Conservation (phyloP, 345 rosid genomes). For the Cochlearia excelsa region DNA sequence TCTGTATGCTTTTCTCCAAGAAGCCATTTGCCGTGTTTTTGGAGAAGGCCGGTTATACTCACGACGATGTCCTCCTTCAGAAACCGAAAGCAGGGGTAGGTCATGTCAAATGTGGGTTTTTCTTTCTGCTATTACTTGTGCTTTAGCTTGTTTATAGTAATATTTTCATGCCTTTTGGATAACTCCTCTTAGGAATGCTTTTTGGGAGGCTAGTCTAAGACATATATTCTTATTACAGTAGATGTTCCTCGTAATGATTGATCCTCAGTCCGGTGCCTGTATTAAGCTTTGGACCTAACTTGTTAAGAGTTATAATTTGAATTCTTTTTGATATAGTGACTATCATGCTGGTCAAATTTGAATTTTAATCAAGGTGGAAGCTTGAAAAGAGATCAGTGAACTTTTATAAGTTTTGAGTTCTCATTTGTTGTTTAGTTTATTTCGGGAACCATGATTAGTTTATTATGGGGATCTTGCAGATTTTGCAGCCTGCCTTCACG, state of each 20-base stretch:
- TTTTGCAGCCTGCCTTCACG: slow-evolving; percentile 95
- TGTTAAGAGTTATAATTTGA: not conserved
- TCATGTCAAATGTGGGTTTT: slow-evolving; percentile 11
- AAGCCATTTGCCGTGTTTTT: slow-evolving; percentile 86
- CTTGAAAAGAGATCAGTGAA: too few relatives aligned
- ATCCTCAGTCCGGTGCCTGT: not conserved
- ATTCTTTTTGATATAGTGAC: not conserved
- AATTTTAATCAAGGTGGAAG: too few relatives aligned
- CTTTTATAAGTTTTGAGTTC: not conserved
- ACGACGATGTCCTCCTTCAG: slow-evolving; percentile 83
- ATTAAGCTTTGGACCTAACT: slow-evolving; percentile 2
- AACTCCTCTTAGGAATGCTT: slow-evolving; percentile 4
- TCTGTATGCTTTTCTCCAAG: slow-evolving; percentile 89
- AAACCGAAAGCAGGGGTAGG: slow-evolving; percentile 97
- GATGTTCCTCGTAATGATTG: not conserved
- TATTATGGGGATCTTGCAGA: slow-evolving; percentile 45
- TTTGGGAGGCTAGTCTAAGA: slow-evolving; percentile 5
- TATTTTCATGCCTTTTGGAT: slow-evolving; percentile 1
- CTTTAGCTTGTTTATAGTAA: slow-evolving; percentile 4
- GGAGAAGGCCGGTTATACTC: slow-evolving; percentile 67
- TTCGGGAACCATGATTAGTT: slow-evolving; percentile 13
- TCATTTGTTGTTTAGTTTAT: slow-evolving; percentile 15
- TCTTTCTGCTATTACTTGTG: not conserved
- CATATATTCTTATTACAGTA: not conserved
- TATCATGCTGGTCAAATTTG: slow-evolving; percentile 9